Base-by-base conservation (phyloP, 306 rosid species). In the Cicer cuneatum region DNA sequence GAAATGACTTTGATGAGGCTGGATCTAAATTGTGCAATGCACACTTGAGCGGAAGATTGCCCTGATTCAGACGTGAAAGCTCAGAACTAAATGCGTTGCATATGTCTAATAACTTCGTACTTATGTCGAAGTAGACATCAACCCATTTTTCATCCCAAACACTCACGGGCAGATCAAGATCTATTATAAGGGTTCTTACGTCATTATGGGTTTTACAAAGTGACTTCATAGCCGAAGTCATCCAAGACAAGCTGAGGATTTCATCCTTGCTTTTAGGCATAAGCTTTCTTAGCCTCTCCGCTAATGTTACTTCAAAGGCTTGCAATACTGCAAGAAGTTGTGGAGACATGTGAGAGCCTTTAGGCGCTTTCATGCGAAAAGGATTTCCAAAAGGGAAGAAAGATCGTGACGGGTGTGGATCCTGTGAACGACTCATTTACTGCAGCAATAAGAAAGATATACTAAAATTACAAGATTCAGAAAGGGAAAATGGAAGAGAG, bases 71-170 rank as follows among this genome's bases (percentile, higher is more conserved):
- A 29, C 90, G 86, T n/a, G 97, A 89, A 78, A 90, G 83, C 86
- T 89, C 97, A 7, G 90, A 90, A 83, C 85, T 90, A 80, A 90
- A 90, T 53, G 83, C 84, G 73, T 74, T 90, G 83, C 98, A 87
- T 53, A 93, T 70, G 71, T 93, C 98, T 6, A 93, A 90, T 75
- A 93, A 81, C 74, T 90, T 90, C 42, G 85, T 81, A 78, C 92
- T 93, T 78, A 90, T 72, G 80, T 89, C 97, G 76, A 93, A 77
- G 86, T 93, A 93, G 45, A 85, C 88, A 52, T 93, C 95, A 79
- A 87, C 75, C 98, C 98, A 93, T 69, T 90, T 85, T 84, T 90
- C 95, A 58, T 89, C 93, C 98, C 98, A 93, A 42, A 81, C 84
- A 64, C 78, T 78, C 16, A 86, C 85, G 0, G 98, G 93, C n/a